Evolutionary conservation across 805 yeast species (phyloP).

Genomic region (Tetrapisispora fleetii): DNA sequence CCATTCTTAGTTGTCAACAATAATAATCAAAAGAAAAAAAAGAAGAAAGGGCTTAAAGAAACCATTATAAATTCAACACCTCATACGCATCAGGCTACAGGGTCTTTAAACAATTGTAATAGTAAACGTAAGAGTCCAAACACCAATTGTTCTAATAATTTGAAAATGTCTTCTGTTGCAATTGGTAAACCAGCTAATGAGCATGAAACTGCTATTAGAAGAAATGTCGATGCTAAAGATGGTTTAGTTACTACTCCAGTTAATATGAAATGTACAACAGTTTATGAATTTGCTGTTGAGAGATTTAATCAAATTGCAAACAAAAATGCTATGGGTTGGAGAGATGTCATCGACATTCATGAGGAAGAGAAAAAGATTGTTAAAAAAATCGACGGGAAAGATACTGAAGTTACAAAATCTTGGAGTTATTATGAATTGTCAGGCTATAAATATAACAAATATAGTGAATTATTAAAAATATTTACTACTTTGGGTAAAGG

Average conservation of each 20-base stretch:
- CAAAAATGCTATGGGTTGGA: slow-evolving; percentile 60
- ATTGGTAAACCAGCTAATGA: slow-evolving; percentile 57
- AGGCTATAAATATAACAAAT: slow-evolving; percentile 58
- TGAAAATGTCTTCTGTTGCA: slow-evolving; percentile 36
- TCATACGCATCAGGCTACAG: neutral
- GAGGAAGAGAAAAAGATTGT: slow-evolving; percentile 64
- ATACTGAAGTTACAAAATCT: slow-evolving; percentile 61
- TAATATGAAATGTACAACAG: slow-evolving; percentile 54
- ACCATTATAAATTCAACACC: neutral
- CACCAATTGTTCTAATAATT: neutral
- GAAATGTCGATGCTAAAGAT: slow-evolving; percentile 39
- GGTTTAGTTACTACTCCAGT: slow-evolving; percentile 47
- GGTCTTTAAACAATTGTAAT: neutral
- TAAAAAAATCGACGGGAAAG: slow-evolving; percentile 71
- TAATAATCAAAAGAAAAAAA: neutral
- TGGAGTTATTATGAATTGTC: slow-evolving; percentile 82
- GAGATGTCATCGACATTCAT: slow-evolving; percentile 66
- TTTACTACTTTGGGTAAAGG: slow-evolving; percentile 62
- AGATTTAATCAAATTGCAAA: slow-evolving; percentile 46
- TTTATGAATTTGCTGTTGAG: slow-evolving; percentile 61
- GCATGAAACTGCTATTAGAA: slow-evolving; percentile 78
- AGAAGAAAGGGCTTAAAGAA: neutral
- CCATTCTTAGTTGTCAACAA: neutral
- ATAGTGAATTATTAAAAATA: slow-evolving; percentile 41
- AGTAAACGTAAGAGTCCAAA: neutral